These are phyloP conservation scores for Paxillus involutus DNA, from an alignment of 768 basidiomycete species.

Conservation along the genomic window DNA sequence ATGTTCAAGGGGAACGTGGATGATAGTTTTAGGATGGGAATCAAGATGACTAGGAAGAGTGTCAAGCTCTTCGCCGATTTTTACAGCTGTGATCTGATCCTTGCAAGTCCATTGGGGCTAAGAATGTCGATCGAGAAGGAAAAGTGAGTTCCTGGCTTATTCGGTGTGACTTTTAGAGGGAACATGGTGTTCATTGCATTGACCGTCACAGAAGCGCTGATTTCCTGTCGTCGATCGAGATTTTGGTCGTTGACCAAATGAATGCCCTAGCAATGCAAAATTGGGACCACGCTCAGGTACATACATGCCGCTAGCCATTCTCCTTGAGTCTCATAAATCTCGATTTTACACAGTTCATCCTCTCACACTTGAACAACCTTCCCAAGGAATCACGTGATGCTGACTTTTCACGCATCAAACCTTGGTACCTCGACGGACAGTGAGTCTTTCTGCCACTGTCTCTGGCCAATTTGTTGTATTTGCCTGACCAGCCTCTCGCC, in stretches of 20 bases:
- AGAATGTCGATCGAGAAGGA: slow-evolving; percentile 93
- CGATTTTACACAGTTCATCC: slow-evolving; percentile 60
- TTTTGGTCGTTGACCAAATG: slow-evolving; percentile 88
- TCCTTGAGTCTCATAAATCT: too few species aligned
- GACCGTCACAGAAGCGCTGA: slow-evolving; percentile 66
- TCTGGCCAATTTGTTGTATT: slow-evolving; percentile 56
- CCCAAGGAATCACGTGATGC: slow-evolving; percentile 93
- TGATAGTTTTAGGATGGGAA: slow-evolving; percentile 88
- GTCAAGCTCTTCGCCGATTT: slow-evolving; percentile 91
- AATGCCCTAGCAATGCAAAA: slow-evolving; percentile 97
- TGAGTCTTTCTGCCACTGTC: slow-evolving; percentile 40
- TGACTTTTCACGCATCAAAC: slow-evolving; percentile 96
- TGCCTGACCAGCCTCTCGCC: slow-evolving; percentile 63
- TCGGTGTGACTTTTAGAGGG: neutral
- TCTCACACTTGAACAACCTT: slow-evolving; percentile 81
- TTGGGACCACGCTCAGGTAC: slow-evolving; percentile 95
- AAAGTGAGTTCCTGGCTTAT: slow-evolving; percentile 54
- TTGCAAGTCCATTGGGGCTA: slow-evolving; percentile 92
- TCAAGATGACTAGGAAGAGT: slow-evolving; percentile 91
- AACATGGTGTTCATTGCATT: neutral
- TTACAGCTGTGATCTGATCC: slow-evolving; percentile 85
- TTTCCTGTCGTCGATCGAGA: slow-evolving; percentile 90
- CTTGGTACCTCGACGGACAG: slow-evolving; percentile 97
- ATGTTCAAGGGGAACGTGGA: slow-evolving; percentile 97
- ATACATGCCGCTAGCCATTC: too few species aligned